Base-by-base conservation (phyloP, 306 rosid genomes). In the Ormosia semicastrata region DNA sequence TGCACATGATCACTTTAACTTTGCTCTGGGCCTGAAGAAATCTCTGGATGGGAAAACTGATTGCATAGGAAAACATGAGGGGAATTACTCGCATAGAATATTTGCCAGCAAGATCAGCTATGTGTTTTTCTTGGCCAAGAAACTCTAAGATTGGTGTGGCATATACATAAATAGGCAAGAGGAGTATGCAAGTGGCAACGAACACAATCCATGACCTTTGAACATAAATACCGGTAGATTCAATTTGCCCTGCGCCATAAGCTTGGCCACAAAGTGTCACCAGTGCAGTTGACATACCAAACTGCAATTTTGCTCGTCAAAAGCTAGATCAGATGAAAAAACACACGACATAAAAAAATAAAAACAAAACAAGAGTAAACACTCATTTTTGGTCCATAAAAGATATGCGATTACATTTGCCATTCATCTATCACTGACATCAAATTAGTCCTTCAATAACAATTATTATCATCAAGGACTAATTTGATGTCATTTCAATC, bases 221-320 rank as follows among this genome's bases (percentile, higher is more conserved):
- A 87, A 94, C 71, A 79, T 89, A 94, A 41, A 92, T 67, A 1
- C 97, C 93, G 17, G 90, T 93, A 66, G 75, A 49, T 37, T 87
- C 39, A 24, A 89, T 73, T 54, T 86, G 83, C 49, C 98, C 94
- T 39, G 97, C 98, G 1, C 98, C 97, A 81, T 71, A 90, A 6
- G 95, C 95, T 89, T 94, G 97, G 4, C 98, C 97, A 83, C 97
- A 94, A 0, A 94, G 84, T 66, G 95, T 94, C 79, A 76, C 89
- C 3, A 90, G 40, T 17, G 95, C 92, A 74, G 85, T 82, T 74
- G 94, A 91, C 98, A 94, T 92, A 1, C 97, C 97, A 71, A 58
- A 43, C 89, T 78, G 77, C 71, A 82, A 78, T 47, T 78, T 56
- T 40, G n/a, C 34, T 11, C 3, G 2, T 34, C 2, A 46, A 46